Base-by-base conservation (phyloP, 495 filamentous ascomycete species). In the Penicillium tannophilum region DNA sequence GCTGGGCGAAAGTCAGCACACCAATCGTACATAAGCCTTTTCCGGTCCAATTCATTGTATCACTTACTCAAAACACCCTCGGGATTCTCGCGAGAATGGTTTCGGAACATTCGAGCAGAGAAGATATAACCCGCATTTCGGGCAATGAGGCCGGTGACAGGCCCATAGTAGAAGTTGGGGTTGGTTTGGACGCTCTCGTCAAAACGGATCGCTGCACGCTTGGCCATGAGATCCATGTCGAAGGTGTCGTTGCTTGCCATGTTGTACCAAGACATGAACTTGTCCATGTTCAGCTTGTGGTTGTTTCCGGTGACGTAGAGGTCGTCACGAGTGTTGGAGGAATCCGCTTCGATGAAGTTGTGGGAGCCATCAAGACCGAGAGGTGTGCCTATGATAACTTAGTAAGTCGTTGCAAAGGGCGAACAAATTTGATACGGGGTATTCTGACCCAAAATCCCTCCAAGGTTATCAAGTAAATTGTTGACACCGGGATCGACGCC, bases 331-430 rank as follows among this genome's bases (percentile, higher is more conserved):
- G 80, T 82, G 9, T 83, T 75, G 36, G 82, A 86, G 12, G 71
- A 77, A 64, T 88, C 84, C 6, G 72, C 61, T 66, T 87, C 84
- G 61, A 81, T 80, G 33, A 82, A 80, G 64, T 81, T 84, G 62
- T 86, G 84, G 4, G 76, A 82, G 49, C 79, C 79, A 44, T 71
- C 74, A 6, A 87, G 67, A 20, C 82, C 81, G 44, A 70, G 65
- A 16, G 79, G 78, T 17, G 67, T 59, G 28, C 70, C 70, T 73
- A 41, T 31, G 2, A 45, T 8, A 30, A 28, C 4, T 36, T 2
- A 4, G 6, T 36, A 28, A 4, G 6, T 7, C 4, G 16, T 6
- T 35, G 19, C 60, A 11, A 16, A n/a, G 6, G 16, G 6, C 19
- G 2, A 3, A 5, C 10, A 30, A 16, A 16, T 42, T 28, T 7